Evolutionary conservation across 768 basidiomycete species (phyloP).

Genomic region (Daedaleopsis sinensis): DNA sequence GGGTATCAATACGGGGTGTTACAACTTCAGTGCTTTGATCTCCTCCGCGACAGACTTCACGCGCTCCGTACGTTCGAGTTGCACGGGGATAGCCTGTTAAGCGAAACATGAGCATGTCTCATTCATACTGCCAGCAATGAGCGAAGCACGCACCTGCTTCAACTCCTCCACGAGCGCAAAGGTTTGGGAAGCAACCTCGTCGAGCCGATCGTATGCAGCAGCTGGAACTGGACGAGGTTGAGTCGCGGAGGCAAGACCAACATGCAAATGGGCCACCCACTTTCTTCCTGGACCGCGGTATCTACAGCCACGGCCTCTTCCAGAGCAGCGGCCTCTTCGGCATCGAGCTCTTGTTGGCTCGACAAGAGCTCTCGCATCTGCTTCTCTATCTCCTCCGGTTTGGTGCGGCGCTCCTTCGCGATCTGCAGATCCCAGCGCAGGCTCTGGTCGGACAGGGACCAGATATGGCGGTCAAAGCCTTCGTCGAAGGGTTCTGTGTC

Average conservation of each 20-base stretch:
- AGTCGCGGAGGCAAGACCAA: not conserved
- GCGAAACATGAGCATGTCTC: not conserved
- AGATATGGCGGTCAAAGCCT: slow-evolving; percentile 79
- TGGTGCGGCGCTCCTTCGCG: slow-evolving; percentile 64
- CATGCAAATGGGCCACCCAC: slow-evolving; percentile 11
- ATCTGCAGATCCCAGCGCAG: slow-evolving; percentile 76
- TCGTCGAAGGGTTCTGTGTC: slow-evolving; percentile 78
- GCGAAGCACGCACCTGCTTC: slow-evolving; percentile 47
- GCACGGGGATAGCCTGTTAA: slow-evolving; percentile 47
- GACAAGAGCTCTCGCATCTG: slow-evolving; percentile 42
- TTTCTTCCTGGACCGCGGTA: slow-evolving; percentile 24
- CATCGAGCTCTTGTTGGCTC: slow-evolving; percentile 36
- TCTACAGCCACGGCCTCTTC: slow-evolving; percentile 17
- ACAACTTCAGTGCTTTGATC: slow-evolving; percentile 53
- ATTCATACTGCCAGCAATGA: not conserved
- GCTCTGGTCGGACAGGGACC: slow-evolving; percentile 75
- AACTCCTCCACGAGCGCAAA: slow-evolving; percentile 49
- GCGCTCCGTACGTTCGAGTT: slow-evolving; percentile 53
- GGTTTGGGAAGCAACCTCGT: slow-evolving; percentile 37
- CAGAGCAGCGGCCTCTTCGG: slow-evolving; percentile 28
- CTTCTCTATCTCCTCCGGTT: slow-evolving; percentile 56
- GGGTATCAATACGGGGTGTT: slow-evolving; percentile 22
- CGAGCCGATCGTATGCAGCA: slow-evolving; percentile 19
- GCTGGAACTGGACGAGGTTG: slow-evolving; percentile 16
- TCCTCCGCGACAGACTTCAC: slow-evolving; percentile 50